Conservation (phyloP, 2,329 filamentous ascomycete species). For the Ramichloridium luteum region DNA sequence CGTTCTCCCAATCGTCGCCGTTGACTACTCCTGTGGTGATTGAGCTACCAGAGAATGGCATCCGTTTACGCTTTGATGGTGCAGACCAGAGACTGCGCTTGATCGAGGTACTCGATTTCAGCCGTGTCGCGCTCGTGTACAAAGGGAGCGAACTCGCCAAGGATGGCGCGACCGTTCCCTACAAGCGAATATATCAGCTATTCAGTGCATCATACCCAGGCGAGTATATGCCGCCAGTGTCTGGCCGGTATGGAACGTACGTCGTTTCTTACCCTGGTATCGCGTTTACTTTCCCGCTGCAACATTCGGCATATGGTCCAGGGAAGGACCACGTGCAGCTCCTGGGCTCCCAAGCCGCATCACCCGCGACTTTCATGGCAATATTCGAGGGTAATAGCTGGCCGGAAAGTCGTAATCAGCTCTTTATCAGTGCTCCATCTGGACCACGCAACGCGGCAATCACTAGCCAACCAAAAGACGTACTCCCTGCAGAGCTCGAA, state of each 20-base stretch:
- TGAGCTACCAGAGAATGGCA: conserved; percentile 67
- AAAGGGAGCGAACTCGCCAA: conserved; percentile 70
- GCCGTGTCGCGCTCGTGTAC: conserved; percentile 71
- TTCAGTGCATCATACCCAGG: conserved; percentile 89
- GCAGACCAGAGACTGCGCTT: conserved; percentile 81
- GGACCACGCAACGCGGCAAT: conserved; percentile 62
- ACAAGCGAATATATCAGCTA: conserved; percentile 61
- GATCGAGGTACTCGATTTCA: conserved; percentile 84
- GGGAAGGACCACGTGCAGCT: conserved; percentile 73
- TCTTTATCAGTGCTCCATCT: conserved; percentile 65
- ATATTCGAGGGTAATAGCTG: conserved; percentile 85
- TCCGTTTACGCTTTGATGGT: conserved; percentile 86
- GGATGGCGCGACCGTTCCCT: conserved; percentile 25
- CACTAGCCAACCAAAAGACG: conserved; percentile 59
- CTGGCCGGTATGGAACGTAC: conserved; percentile 57
- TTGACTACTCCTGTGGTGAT: conserved; percentile 64
- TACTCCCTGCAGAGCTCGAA: conserved; percentile 80
- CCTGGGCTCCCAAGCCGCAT: conserved; percentile 64
- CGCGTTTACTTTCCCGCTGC: conserved; percentile 79
- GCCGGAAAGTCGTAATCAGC: conserved; percentile 62
- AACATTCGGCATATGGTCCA: conserved; percentile 60
- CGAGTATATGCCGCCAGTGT: conserved; percentile 64
- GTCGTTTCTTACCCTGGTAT: conserved; percentile 90
- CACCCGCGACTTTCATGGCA: conserved; percentile 73
- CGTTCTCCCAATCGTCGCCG: conserved; percentile 65